phyloP scores from a whole-genome alignment of 192 early-diverging fungal species.

The Oehlia diaphana region DNA sequence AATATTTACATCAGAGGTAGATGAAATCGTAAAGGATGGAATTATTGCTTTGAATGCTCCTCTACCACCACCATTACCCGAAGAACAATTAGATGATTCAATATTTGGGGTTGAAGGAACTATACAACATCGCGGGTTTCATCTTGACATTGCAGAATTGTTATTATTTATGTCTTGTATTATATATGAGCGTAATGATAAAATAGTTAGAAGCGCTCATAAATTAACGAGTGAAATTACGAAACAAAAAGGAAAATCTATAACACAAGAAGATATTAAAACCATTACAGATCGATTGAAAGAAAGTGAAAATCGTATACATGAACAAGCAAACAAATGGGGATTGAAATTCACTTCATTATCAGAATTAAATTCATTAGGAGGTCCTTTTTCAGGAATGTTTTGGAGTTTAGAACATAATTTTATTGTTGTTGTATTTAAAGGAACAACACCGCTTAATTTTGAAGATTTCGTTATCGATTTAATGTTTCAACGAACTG shows the following conservation, averaged over 20 bases:
- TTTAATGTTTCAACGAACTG: conserved; percentile 46
- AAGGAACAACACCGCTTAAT: conserved; percentile 51
- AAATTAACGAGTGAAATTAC: not conserved
- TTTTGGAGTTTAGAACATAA: conserved; percentile 48
- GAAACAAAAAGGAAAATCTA: not conserved
- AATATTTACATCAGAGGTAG: conserved; percentile 4
- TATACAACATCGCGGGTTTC: not conserved
- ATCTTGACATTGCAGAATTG: not conserved
- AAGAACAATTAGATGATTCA: not conserved
- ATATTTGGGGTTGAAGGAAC: not conserved
- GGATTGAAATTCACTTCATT: conserved; percentile 43
- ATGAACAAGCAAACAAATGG: conserved; percentile 29
- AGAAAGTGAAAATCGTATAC: conserved; percentile 41
- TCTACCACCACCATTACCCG: not conserved
- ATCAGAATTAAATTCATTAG: conserved; percentile 49
- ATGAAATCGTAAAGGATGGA: not conserved
- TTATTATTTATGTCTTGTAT: not conserved
- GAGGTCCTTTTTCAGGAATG: conserved; percentile 51
- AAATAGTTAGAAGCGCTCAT: not conserved
- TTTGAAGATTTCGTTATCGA: conserved; percentile 55
- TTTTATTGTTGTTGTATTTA: conserved; percentile 49
- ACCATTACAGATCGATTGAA: conserved; percentile 9
- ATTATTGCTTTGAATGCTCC: not conserved
- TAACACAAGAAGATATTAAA: not conserved
- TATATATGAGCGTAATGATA: conserved; percentile 2